Evolutionary conservation across 2,329 filamentous ascomycete genomes (phyloP).

Genomic region (Coniochaeta ligniaria): DNA sequence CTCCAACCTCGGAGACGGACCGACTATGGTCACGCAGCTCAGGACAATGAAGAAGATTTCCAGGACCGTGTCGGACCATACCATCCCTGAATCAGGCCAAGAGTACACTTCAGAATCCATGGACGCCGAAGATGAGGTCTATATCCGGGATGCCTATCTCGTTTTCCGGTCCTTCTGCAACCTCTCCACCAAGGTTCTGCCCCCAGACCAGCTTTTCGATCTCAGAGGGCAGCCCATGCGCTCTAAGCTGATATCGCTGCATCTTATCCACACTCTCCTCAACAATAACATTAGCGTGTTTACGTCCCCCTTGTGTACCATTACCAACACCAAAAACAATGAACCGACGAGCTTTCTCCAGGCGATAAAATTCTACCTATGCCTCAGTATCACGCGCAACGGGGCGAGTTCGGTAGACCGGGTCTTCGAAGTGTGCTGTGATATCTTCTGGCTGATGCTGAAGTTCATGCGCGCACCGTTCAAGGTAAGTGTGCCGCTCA

Average conservation of each 20-base stretch:
- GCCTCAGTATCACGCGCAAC: constrained; percentile 88
- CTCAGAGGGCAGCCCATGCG: constrained; percentile 93
- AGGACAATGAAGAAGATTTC: constrained; percentile 37
- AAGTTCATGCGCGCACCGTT: constrained; percentile 89
- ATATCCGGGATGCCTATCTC: constrained; percentile 92
- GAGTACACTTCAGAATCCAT: constrained; percentile 53
- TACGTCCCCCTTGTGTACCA: constrained; percentile 84
- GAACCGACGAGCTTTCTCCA: constrained; percentile 87
- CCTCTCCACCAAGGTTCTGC: constrained; percentile 84
- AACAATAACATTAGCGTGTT: constrained; percentile 93
- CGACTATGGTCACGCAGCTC: constrained; percentile 59
- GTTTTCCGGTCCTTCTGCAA: constrained; percentile 98
- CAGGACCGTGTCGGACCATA: constrained; percentile 45
- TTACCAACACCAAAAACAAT: constrained; percentile 82
- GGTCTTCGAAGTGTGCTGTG: constrained; percentile 92
- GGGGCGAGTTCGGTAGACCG: constrained; percentile 86
- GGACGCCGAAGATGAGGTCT: constrained; percentile 84
- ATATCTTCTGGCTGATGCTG: constrained; percentile 97
- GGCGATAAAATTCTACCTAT: constrained; percentile 94
- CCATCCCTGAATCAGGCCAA: constrained; percentile 43
- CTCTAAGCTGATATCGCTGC: constrained; percentile 89
- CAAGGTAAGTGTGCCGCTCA: constrained; percentile 57
- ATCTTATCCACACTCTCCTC: constrained; percentile 89
- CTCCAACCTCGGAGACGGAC: constrained; percentile 58
- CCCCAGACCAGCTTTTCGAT: constrained; percentile 87